Evolutionary conservation across 2,329 filamentous ascomycete genomes (phyloP), one percentile per base, ranked within the genome.

Genomic region (Ceratocystis cubensis): DNA sequence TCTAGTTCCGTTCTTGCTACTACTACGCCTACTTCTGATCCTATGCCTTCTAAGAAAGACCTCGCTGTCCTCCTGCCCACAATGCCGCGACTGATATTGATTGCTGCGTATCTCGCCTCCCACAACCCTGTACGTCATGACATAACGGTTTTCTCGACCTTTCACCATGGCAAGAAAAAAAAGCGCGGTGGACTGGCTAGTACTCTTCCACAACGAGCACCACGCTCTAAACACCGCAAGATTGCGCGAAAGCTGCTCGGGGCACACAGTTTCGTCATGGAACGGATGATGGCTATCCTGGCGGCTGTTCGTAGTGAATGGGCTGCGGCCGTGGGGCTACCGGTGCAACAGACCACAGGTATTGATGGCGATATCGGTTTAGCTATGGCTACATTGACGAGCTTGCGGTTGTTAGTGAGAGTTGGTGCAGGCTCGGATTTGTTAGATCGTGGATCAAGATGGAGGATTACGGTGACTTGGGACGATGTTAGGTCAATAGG

Each of bases 381-480:
- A 79, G 83, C 82, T 50, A 80, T 94, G 62, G 86, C 88, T 2
- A 93, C 89, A 22, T 76, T 94, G 66, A 82, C 85, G 1, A 89
- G 87, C 70, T 75, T 94, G 73, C 76, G 88, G 53, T 73, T 94
- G 71, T 75, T 94, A 44, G 80, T 88, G 44, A 82, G 85, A 53
- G 85, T 89, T 1, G 86, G 84, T 17, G 81, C 80, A 17, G 75
- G 78, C 30, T 77, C 79, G 8, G 88, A 92, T 75, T 76, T 81
- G 30, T 78, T 91, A 71, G 89, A 93, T 73, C 78, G 84, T 0
- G 84, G 84, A 0, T 84, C 83, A 4, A 86, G 88, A 75, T 94
- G 88, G 88, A 84, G 87, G 72, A 86, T 92, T 8, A 89, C 88
- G 70, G 85, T 89, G 67, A 84, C 86, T 0, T 92, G 88, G 88